Conservation (phyloP, 768 basidiomycete genomes). For the Russula lepida region DNA sequence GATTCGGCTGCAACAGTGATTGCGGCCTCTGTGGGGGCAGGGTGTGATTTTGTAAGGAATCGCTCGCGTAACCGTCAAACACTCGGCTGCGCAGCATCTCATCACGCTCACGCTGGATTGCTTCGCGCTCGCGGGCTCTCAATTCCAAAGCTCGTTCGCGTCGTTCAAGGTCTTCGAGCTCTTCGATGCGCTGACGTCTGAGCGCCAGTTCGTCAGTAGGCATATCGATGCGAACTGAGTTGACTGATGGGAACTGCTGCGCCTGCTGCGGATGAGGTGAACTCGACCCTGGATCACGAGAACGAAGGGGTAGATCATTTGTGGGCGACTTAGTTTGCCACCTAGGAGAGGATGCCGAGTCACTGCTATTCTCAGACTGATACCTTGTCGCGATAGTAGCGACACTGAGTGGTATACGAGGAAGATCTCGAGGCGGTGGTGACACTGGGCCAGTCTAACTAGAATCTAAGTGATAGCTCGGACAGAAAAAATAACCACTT, state of each 20-base stretch:
- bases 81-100: constrained; percentile 29
- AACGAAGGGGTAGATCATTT: background rate
- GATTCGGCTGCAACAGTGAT: constrained; percentile 12
- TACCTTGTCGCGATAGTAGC: constrained; percentile 57
- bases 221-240: background rate
- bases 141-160: constrained; percentile 50
- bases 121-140: constrained; percentile 36
- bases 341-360: background rate
- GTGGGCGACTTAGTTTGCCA: constrained; percentile 4
- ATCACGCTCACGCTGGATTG: constrained; percentile 17
- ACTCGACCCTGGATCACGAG: constrained; percentile 13
- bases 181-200: constrained; percentile 39
- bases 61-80: constrained; percentile 25
- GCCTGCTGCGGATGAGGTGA: constrained; percentile 9
- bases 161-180: constrained; percentile 44
- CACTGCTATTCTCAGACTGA: constrained; percentile 11
- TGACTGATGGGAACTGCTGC: constrained; percentile 7
- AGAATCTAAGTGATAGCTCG: background rate
- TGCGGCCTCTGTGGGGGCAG: constrained; percentile 12
- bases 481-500: constrained; percentile 23
- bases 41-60: constrained; percentile 24
- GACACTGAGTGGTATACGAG: constrained; percentile 56
- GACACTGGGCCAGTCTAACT: constrained; percentile 43
- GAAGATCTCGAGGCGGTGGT: constrained; percentile 52
- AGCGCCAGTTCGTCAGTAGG: constrained; percentile 29